Evolutionary conservation across 495 filamentous ascomycete species (phyloP), one percentile per base, ranked within the genome.

Genomic region (Hypoxylon perforatum): DNA sequence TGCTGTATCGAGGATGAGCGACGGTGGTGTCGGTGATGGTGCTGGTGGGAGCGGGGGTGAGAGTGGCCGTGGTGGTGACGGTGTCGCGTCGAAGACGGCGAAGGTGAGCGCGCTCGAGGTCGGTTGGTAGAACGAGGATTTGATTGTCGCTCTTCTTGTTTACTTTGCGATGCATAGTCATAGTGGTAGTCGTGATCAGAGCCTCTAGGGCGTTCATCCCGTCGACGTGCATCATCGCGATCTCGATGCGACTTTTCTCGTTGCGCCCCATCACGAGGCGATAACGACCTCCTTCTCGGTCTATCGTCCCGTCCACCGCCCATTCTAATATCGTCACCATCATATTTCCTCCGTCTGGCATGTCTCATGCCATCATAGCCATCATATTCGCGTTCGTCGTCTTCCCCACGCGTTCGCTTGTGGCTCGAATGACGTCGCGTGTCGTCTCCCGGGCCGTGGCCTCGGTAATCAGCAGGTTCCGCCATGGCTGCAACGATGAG

Each of bases 331-430:
- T 49, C 57, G 28, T 53, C 7, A n/a, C 17, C 28, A 28, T 62
- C 22, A 23, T 55, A 17, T 17, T 14, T 39, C 12, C 39, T 42
- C 4, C 39, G 25, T 28, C 25, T 28, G 25, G 7, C 25, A 28
- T 42, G 39, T 6, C 17, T 17, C 39, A 15, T n/a, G 14, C 15
- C 39, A 10, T 21, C 17, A 17, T 52, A 56, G 23, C 54, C 10
- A 22, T 39, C 47, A 15, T 62, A 54, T 44, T 41, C 48, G 44
- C 58, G 41, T 68, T 59, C 49, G 23, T 53, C 58, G 0, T 63
- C 65, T 59, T 30, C 65, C 54, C 65, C 65, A 68, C 59, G 58
- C 59, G 65, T 58, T 68, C 65, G 65, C 30, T 57, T 58, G 49
- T 59, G 54, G n/a, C 39, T 49, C 54, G 59, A 58, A 63, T 63